Evolutionary conservation across 2,329 filamentous ascomycete species (phyloP).

Genomic region (Pseudocercospora pini-densiflorae): DNA sequence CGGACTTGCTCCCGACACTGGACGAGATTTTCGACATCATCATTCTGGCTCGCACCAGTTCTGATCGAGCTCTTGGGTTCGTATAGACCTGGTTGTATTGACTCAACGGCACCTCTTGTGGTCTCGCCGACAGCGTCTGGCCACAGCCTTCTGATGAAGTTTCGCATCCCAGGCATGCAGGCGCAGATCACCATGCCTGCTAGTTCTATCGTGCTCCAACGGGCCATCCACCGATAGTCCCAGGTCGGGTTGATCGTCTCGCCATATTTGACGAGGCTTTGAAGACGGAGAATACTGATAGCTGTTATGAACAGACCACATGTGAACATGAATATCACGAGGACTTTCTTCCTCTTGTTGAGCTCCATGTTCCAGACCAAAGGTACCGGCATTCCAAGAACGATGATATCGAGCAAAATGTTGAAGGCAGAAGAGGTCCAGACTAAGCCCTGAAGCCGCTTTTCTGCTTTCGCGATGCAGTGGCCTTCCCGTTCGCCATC

Average conservation of each 20-base stretch:
- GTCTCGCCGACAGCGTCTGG: neutral
- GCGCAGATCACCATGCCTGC: slow-evolving; percentile 15
- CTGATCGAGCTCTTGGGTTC: neutral
- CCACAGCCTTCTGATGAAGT: slow-evolving; percentile 6
- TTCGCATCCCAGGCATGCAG: slow-evolving; percentile 16
- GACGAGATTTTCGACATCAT: neutral
- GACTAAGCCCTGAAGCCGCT: neutral
- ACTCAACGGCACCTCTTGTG: neutral
- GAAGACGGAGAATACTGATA: slow-evolving; percentile 22
- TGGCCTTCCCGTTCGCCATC: neutral
- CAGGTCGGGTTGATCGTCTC: slow-evolving; percentile 18
- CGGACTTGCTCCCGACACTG: neutral
- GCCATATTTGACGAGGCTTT: slow-evolving; percentile 18
- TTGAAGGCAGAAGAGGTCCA: slow-evolving; percentile 17
- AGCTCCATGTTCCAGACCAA: slow-evolving; percentile 19
- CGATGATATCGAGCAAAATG: slow-evolving; percentile 14
- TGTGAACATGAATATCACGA: slow-evolving; percentile 19
- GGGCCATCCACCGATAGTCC: slow-evolving; percentile 12
- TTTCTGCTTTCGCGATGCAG: neutral
- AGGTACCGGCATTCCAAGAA: slow-evolving; percentile 9
- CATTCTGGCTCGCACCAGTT: neutral
- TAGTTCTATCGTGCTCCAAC: slow-evolving; percentile 9
- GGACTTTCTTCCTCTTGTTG: slow-evolving; percentile 15
- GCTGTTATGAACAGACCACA: slow-evolving; percentile 21
- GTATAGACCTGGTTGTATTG: slow-evolving; percentile 5